Conservation (phyloP, 495 filamentous ascomycete genomes). For the Aspergillus panamensis region DNA sequence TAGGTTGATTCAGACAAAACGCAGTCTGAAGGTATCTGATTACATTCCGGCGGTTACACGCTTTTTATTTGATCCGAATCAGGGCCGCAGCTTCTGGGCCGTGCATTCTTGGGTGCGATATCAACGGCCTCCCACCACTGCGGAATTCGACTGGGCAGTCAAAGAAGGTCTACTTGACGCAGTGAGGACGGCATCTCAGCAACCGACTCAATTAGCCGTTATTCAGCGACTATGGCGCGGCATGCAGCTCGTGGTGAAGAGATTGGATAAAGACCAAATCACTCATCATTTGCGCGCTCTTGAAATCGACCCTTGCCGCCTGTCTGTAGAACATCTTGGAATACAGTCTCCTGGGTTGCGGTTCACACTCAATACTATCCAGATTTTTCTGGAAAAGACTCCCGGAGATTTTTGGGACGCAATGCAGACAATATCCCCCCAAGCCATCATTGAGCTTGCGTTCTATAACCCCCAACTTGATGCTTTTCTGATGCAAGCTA, state of each 20-base stretch:
- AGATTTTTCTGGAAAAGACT: constrained; percentile 65
- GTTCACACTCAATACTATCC: constrained; percentile 61
- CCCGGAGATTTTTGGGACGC: constrained; percentile 82
- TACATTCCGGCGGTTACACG: constrained; percentile 73
- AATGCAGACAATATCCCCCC: constrained; percentile 71
- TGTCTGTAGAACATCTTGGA: constrained; percentile 71
- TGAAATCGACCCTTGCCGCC: constrained; percentile 71
- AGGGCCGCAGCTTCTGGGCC: constrained; percentile 62
- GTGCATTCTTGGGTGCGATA: constrained; percentile 61
- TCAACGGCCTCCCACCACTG: constrained; percentile 50
- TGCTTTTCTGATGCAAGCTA: constrained; percentile 53
- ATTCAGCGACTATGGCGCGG: constrained; percentile 72
- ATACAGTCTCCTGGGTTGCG: constrained; percentile 57
- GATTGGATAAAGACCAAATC: constrained; percentile 69
- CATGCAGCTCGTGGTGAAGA: constrained; percentile 63
- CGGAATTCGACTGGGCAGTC: constrained; percentile 82
- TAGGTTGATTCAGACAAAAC: constrained; percentile 66
- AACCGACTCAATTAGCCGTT: constrained; percentile 46
- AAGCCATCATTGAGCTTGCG: constrained; percentile 69
- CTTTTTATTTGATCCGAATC: constrained; percentile 71
- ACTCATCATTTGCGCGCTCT: constrained; percentile 73
- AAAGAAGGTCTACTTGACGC: constrained; percentile 56
- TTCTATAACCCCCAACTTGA: constrained; percentile 68
- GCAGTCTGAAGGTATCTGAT: constrained; percentile 62
- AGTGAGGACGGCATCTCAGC: constrained; percentile 38